Conservation (phyloP, 2,329 filamentous ascomycete genomes). For the Aureobasidium sp. region DNA sequence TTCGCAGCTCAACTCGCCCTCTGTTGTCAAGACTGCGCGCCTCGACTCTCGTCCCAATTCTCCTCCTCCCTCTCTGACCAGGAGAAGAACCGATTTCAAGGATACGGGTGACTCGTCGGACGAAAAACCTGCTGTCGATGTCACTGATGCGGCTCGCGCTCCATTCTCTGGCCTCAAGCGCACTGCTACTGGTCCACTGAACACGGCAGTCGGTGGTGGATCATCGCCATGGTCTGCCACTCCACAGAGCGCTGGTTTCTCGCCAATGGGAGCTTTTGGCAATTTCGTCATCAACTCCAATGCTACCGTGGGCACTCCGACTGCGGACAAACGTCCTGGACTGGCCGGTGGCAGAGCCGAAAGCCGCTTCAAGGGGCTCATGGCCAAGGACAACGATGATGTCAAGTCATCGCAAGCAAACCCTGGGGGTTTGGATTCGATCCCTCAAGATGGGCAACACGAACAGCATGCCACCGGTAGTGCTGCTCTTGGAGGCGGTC, state of each 20-base stretch:
- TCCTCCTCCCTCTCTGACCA: conserved; percentile 51
- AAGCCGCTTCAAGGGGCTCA: conserved; percentile 77
- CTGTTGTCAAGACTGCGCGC: conserved; percentile 37
- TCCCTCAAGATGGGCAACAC: conserved; percentile 45
- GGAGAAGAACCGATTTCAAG: conserved; percentile 54
- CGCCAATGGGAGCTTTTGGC: conserved; percentile 77
- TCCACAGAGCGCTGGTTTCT: conserved; percentile 53
- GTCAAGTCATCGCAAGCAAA: conserved; percentile 37
- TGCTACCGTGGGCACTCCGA: conserved; percentile 39
- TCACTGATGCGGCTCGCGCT: conserved; percentile 21
- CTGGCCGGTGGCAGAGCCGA: conserved; percentile 61
- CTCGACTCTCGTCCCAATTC: conserved; percentile 53
- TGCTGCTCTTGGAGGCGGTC: conserved; percentile 65
- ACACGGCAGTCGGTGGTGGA: conserved; percentile 38
- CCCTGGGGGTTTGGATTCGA: conserved; percentile 34
- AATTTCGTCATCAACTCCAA: conserved; percentile 64
- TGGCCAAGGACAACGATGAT: conserved; percentile 72
- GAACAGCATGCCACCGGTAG: conserved; percentile 57
- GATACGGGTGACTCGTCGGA: conserved; percentile 33
- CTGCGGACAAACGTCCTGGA: conserved; percentile 61
- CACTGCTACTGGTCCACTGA: conserved; percentile 46
- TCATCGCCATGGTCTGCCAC: conserved; percentile 52
- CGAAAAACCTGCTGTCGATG: conserved; percentile 28
- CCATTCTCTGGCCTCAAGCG: conserved; percentile 49
- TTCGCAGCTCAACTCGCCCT: conserved; percentile 41